Evolutionary conservation across 345 rosid genomes (phyloP).

Genomic region (Aquilaria sinensis): DNA sequence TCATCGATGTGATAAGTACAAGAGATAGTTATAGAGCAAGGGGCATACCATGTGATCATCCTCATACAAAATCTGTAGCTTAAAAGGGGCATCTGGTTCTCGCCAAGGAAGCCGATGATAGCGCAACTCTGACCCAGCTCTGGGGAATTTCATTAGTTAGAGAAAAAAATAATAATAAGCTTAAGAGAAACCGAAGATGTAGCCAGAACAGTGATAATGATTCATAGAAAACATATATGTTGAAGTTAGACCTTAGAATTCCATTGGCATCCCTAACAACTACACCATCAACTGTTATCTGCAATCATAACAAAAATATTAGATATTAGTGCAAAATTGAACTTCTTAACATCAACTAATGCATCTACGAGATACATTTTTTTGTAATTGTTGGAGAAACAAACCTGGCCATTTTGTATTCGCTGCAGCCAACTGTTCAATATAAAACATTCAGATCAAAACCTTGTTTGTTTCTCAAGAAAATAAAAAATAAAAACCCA

Average conservation of each 20-base stretch:
- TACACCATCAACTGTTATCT: slow-evolving; percentile 59
- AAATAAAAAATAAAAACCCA: neutral
- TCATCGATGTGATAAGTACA: too few species aligned
- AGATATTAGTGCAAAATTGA: too few species aligned
- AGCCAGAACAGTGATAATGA: too few species aligned
- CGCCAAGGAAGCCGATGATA: slow-evolving; percentile 91
- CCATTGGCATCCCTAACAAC: slow-evolving; percentile 50
- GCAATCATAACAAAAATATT: slow-evolving; percentile 1
- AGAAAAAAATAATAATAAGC: too few species aligned
- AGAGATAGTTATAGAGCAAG: neutral
- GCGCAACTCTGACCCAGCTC: slow-evolving; percentile 54
- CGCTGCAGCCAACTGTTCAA: slow-evolving; percentile 79
- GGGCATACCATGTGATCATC: slow-evolving; percentile 62
- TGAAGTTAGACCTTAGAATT: slow-evolving; percentile 39
- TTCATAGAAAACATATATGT: neutral
- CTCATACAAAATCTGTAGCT: slow-evolving; percentile 53
- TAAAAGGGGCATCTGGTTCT: slow-evolving; percentile 66
- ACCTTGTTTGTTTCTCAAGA: neutral
- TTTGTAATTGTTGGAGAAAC: neutral
- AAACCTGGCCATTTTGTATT: slow-evolving; percentile 77
- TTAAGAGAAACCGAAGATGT: too few species aligned
- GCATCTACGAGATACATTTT: neutral
- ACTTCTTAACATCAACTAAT: neutral
- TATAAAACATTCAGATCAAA: slow-evolving; percentile 3
- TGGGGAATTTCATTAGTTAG: slow-evolving; percentile 13